These are phyloP conservation scores for Pleurotus tuber-regium DNA, from an alignment of 768 basidiomycete genomes.

Conservation along the genomic window DNA sequence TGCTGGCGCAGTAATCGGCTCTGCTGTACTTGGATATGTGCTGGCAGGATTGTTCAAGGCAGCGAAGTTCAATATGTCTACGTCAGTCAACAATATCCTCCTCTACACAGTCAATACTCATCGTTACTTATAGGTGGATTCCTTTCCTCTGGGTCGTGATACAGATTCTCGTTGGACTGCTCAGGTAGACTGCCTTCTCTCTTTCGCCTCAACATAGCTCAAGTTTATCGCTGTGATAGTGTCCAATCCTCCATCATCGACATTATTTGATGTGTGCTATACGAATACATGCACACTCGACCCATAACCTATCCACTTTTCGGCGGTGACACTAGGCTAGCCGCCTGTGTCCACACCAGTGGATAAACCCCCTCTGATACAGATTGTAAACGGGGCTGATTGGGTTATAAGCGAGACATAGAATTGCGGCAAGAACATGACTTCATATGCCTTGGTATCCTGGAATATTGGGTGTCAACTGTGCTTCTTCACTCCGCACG, in stretches of 20 bases:
- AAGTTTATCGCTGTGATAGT: background rate
- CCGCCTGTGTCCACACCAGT: no score
- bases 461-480: background rate
- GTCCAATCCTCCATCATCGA: constrained; percentile 16
- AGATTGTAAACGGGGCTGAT: no score
- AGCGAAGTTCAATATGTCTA: constrained; percentile 48
- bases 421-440: no score
- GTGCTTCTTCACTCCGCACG: constrained; percentile 41
- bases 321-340: no score
- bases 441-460: no score
- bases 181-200: constrained; percentile 28
- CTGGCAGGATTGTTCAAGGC: constrained; percentile 44
- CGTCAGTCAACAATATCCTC: constrained; percentile 29
- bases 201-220: background rate
- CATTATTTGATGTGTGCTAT: constrained; percentile 8
- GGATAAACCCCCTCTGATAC: no score
- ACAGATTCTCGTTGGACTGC: constrained; percentile 38
- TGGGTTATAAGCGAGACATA: no score
- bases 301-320: background rate
- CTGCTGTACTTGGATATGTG: constrained; percentile 44
- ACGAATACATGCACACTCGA: background rate
- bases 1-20: constrained; percentile 44
- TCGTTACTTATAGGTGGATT: constrained; percentile 34
- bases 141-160: constrained; percentile 43
- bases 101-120: background rate